Evolutionary conservation across 164 flowering plant species (phyloP), one percentile per base, ranked within the genome.

Genomic region (Magnolia kwangsiensis): DNA sequence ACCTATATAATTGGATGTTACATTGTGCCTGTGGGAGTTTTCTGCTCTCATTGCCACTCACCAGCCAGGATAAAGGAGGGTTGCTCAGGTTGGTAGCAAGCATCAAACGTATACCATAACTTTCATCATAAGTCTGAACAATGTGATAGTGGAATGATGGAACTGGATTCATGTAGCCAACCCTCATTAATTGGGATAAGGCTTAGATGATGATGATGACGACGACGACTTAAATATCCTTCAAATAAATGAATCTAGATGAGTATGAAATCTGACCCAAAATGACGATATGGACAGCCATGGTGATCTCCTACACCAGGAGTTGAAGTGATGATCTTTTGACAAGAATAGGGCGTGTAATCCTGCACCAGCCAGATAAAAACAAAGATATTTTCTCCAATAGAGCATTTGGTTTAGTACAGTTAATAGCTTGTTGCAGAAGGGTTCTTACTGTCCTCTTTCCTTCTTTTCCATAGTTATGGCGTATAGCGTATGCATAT

Each of bases 271-370:
- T 16, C 58, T 50, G 20, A 95, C 99, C 99, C 92, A 86, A 95
- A 96, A 88, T 96, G 94, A 68, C 98, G 91, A 83, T 89, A 96
- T 8, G 99, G 99, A 78, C 99, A 96, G 29, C 99, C 99, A 83
- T 96, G 99, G 81, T 94, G 97, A 82, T 96, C 98, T 74, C 98
- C 98, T n/a, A 85, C 92, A 50, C 97, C 90, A 78, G 99, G 99
- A 74, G 94, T 88, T 55, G 90, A 88, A 72, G 89, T 83, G 77
- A 96, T 96, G 58, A 94, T 85, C 77, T 89, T 94, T 82, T 89
- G 95, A 85, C 99, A 96, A 50, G 98, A 89, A 87, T 86, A 93
- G 59, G 99, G 98, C 16, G 97, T 90, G 80, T 96, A 96, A 81
- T 96, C 99, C 99, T 96, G 91, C 70, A 85, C 70, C 71, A 27